Conservation (phyloP, 148 eudicot species). For the Simmondsia chinensis region DNA sequence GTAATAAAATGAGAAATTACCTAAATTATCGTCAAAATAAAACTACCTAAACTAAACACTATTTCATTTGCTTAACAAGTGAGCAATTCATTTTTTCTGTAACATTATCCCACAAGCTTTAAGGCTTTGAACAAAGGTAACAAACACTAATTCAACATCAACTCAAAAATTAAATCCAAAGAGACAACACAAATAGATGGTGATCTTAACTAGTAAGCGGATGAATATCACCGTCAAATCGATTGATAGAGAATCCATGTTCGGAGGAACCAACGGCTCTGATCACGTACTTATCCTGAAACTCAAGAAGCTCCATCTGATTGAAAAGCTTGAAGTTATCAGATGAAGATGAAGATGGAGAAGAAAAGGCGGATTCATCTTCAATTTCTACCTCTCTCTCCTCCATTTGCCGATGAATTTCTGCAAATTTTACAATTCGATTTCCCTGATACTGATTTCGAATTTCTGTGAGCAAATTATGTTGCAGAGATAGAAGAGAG, state of each 20-base stretch:
- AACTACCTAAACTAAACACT: no score
- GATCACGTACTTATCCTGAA: conserved; percentile 53
- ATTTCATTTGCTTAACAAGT: no score
- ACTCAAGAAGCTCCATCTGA: conserved; percentile 56
- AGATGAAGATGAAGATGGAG: conserved; percentile 11
- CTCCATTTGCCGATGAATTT: conserved; percentile 8
- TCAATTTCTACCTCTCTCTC: conserved; percentile 18
- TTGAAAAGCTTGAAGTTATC: conserved; percentile 56
- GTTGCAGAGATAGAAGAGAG: conserved; percentile 6
- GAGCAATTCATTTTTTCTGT: no score
- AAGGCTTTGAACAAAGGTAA: no score
- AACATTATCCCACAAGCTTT: no score
- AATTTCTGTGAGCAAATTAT: not conserved
- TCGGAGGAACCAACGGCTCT: conserved; percentile 41
- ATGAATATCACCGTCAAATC: conserved; percentile 55
- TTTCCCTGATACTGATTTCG: not conserved
- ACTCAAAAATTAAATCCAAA: not conserved
- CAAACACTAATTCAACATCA: not conserved
- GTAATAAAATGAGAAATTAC: no score
- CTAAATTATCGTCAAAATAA: no score
- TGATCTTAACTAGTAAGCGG: conserved; percentile 37
- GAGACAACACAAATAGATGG: not conserved
- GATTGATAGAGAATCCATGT: conserved; percentile 58
- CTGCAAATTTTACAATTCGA: no score
- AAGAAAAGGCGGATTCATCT: conserved; percentile 1